Evolutionary conservation across 208 protist genomes (phyloP).

Genomic region (Trypanosoma boissoni): DNA sequence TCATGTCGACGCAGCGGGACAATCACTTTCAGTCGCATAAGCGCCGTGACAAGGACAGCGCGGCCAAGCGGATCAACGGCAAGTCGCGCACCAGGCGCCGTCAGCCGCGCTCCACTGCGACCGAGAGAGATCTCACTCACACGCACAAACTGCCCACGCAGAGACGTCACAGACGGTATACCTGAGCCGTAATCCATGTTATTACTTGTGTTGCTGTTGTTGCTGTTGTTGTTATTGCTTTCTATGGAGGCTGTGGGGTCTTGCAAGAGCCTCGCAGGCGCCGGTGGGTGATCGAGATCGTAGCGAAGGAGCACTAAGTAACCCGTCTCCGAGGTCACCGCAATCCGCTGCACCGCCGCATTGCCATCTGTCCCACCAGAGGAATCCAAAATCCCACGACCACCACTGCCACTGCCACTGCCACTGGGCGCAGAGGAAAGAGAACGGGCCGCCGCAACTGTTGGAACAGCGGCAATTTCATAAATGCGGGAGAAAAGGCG

Average conservation of each 20-base stretch:
- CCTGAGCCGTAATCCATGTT: slow-evolving; percentile 21
- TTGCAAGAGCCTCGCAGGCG: slow-evolving; percentile 27
- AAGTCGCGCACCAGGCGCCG: slow-evolving; percentile 94
- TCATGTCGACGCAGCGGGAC: slow-evolving; percentile 48
- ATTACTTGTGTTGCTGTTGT: too few species aligned
- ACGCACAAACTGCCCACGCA: slow-evolving; percentile 85
- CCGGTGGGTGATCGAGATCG: slow-evolving; percentile 61
- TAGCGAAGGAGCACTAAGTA: slow-evolving; percentile 95
- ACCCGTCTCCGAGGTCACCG: slow-evolving; percentile 94
- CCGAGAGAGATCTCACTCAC: slow-evolving; percentile 96
- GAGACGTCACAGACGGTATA: slow-evolving; percentile 43
- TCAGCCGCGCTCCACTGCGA: slow-evolving; percentile 95
- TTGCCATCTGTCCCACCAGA: neutral
- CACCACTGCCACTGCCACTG: slow-evolving; percentile 7
- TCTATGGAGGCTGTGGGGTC: slow-evolving; percentile 6
- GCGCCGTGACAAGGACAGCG: slow-evolving; percentile 94
- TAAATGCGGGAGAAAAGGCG: slow-evolving; percentile 59
- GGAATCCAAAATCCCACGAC: slow-evolving; percentile 21
- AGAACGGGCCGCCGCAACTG: slow-evolving; percentile 10
- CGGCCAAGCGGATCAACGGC: slow-evolving; percentile 93
- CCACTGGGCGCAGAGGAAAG: neutral
- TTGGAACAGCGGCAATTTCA: slow-evolving; percentile 62
- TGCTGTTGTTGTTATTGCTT: too few species aligned
- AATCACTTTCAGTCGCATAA: slow-evolving; percentile 69
- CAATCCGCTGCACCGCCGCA: slow-evolving; percentile 43